phyloP scores from a whole-genome alignment of 78 protist species.

The Dictyostelium capitatum region DNA sequence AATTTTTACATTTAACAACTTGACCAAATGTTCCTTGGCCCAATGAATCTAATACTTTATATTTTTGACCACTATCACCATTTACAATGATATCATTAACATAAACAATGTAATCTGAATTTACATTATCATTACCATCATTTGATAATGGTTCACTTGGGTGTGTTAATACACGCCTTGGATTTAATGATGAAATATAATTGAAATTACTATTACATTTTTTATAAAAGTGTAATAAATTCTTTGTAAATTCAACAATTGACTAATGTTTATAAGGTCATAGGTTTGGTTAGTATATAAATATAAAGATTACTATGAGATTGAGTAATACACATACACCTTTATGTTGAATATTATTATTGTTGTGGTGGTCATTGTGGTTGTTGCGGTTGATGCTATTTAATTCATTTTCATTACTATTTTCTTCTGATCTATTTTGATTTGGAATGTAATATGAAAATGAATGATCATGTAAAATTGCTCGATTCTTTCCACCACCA shows the following conservation, averaged over 20 bases:
- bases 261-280: neutral
- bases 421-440: conserved; percentile 6
- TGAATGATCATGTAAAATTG: conserved; percentile 39
- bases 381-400: no score
- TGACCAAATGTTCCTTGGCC: conserved; percentile 98
- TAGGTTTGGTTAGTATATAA: neutral
- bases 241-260: conserved; percentile 27
- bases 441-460: conserved; percentile 23
- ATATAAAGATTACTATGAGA: neutral
- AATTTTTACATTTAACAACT: conserved; percentile 75
- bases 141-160: conserved; percentile 72
- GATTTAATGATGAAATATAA: conserved; percentile 60
- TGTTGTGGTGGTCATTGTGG: no score
- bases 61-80: conserved; percentile 62
- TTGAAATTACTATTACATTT: conserved; percentile 49
- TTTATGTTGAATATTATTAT: neutral
- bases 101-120: conserved; percentile 78
- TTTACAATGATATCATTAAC: conserved; percentile 74
- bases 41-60: conserved; percentile 74
- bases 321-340: conserved; percentile 16
- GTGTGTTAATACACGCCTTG: conserved; percentile 76
- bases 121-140: conserved; percentile 73
- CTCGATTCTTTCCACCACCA: conserved; percentile 55
- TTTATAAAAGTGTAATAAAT: conserved; percentile 63
- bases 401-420: conserved; percentile 1